Conservation (phyloP, 768 basidiomycete species). For the Galerina marginata region DNA sequence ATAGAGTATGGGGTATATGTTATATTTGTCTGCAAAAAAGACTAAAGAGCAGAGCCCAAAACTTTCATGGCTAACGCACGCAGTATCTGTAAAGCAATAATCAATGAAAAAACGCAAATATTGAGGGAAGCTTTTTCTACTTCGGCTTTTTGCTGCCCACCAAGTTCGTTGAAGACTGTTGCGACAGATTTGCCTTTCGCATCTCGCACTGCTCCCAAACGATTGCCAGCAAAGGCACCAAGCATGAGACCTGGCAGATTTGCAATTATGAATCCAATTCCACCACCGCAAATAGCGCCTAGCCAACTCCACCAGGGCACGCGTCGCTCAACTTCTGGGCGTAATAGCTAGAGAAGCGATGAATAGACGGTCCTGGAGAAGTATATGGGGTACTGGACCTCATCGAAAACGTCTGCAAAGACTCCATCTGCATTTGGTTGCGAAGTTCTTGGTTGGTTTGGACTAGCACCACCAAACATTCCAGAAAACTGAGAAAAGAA, state of each 20-base stretch:
- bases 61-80: constrained; percentile 85
- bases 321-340: constrained; percentile 79
- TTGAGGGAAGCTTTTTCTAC: constrained; percentile 40
- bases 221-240: constrained; percentile 87
- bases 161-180: constrained; percentile 81
- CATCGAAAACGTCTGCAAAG: constrained; percentile 91
- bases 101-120: constrained; percentile 4
- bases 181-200: constrained; percentile 95
- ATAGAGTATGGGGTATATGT: constrained; percentile 3
- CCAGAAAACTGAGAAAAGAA: constrained; percentile 81
- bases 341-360: constrained; percentile 56
- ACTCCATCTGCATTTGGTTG: constrained; percentile 81
- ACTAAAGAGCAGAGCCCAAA: constrained; percentile 61
- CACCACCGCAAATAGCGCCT: constrained; percentile 76
- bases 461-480: constrained; percentile 59
- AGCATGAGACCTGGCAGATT: constrained; percentile 88
- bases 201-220: constrained; percentile 90
- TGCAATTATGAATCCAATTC: constrained; percentile 65
- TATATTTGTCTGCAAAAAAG: background rate
- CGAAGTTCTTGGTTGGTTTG: constrained; percentile 34
- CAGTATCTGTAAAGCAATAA: constrained; percentile 59
- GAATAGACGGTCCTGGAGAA: background rate
- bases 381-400: constrained; percentile 53
- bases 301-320: constrained; percentile 79
- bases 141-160: constrained; percentile 84